Percentiles rank a stretch among this genome's conserved stretches.
phyloP scores from a whole-genome alignment of 495 filamentous ascomycete species.

The Podospora fimiseda region DNA sequence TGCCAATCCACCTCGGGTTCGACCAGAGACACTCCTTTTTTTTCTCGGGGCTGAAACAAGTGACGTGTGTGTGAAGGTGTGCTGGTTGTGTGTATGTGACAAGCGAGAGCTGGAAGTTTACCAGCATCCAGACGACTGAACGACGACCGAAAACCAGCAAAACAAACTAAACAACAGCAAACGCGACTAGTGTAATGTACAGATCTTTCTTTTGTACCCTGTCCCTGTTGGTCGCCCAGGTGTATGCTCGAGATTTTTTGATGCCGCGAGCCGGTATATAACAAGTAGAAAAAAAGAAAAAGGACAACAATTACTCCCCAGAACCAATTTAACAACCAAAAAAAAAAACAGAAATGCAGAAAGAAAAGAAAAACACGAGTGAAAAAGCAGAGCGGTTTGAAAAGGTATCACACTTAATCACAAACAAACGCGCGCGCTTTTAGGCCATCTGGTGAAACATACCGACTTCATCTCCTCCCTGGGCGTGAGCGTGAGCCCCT shows the following conservation, averaged over 20 bases:
- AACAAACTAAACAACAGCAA: conserved; percentile 34
- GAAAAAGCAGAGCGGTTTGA: conserved; percentile 18
- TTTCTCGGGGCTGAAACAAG: conserved; percentile 10
- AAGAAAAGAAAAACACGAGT: conserved; percentile 7
- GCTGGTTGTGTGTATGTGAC: conserved; percentile 34
- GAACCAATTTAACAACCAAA: conserved; percentile 19
- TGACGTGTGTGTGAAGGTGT: conserved; percentile 18
- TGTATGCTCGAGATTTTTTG: conserved; percentile 23
- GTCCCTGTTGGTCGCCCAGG: conserved; percentile 31
- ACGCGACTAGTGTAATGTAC: conserved; percentile 37
- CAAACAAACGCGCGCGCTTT: conserved; percentile 38
- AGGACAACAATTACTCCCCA: conserved; percentile 22
- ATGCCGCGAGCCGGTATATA: conserved; percentile 42
- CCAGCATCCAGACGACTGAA: conserved; percentile 34
- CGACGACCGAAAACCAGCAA: conserved; percentile 35
- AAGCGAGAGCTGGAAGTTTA: conserved; percentile 30
- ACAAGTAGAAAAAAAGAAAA: conserved; percentile 29
- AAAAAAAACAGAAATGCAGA: conserved; percentile 15
- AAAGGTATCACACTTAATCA: conserved; percentile 48
- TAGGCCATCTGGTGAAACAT: conserved; percentile 82
- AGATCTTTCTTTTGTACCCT: conserved; percentile 37
- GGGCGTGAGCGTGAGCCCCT: conserved; percentile 39
- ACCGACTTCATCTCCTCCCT: conserved; percentile 83
- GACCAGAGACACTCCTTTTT: conserved; percentile 12
- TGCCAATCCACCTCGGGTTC: not conserved